phyloP scores from a whole-genome alignment of 139 green algal genomes.

The Haematococcus lacustris region DNA sequence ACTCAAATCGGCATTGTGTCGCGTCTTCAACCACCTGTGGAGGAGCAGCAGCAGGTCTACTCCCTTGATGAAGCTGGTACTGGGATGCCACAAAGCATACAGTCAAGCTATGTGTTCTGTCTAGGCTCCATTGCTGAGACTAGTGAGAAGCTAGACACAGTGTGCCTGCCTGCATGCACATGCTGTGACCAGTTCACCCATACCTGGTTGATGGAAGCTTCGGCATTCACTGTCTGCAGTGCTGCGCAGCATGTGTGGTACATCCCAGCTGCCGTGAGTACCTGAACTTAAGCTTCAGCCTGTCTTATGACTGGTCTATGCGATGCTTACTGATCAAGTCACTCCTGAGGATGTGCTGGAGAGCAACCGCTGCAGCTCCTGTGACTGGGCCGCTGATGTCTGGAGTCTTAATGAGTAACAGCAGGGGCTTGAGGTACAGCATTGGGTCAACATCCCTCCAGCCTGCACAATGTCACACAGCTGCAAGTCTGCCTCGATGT shows the following conservation, averaged over 20 bases:
- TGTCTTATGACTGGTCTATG: neutral
- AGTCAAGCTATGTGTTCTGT: no score
- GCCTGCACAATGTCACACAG: conserved; percentile 31
- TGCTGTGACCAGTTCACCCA: no score
- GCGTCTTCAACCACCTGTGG: conserved; percentile 84
- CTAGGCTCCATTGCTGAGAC: no score
- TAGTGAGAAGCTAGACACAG: no score
- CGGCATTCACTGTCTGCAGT: conserved; percentile 33
- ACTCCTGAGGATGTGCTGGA: conserved; percentile 70
- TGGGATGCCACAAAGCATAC: no score
- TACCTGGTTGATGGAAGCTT: conserved; percentile 68
- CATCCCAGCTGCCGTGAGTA: no score
- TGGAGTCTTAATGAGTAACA: conserved; percentile 78
- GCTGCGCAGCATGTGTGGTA: no score
- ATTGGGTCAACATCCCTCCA: conserved; percentile 67
- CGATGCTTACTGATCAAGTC: conserved; percentile 52
- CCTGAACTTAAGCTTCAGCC: neutral
- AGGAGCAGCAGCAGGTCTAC: no score
- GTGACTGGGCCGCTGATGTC: conserved; percentile 90
- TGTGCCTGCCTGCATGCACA: no score
- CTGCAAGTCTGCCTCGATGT: neutral
- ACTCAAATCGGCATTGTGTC: conserved; percentile 91
- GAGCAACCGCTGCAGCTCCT: conserved; percentile 67
- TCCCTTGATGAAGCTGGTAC: no score
- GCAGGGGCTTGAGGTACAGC: conserved; percentile 84